A percentile compares a stretch with the other conserved stretches of the same genome.
Conservation (phyloP, 768 basidiomycete species). For the Mycena galericulata region DNA sequence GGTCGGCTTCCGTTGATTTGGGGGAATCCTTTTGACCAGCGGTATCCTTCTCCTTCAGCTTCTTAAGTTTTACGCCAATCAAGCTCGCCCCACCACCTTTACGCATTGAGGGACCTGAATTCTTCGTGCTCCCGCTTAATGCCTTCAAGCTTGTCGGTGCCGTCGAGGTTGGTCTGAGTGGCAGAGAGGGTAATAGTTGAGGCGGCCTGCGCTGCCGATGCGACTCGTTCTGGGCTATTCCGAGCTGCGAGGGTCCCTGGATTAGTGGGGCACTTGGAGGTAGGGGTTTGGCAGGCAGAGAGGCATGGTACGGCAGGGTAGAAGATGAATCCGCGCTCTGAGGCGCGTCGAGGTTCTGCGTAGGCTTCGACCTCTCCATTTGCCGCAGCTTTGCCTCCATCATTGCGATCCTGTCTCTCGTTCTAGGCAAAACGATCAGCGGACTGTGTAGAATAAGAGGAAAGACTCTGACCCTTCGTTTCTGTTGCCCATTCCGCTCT, state of each 20-base stretch:
- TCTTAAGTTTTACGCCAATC: constrained; percentile 56
- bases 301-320: constrained; percentile 44
- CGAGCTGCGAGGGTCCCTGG: constrained; percentile 1
- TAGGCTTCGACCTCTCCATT: constrained; percentile 64
- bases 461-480: constrained; percentile 60
- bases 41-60: constrained; percentile 46
- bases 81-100: constrained; percentile 42
- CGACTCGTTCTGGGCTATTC: constrained; percentile 17
- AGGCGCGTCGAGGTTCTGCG: no score
- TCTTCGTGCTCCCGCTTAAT: constrained; percentile 5
- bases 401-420: constrained; percentile 89
- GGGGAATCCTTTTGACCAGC: constrained; percentile 1
- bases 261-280: constrained; percentile 34
- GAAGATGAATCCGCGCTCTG: constrained; percentile 24
- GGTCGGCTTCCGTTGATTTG: background rate
- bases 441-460: background rate
- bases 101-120: background rate
- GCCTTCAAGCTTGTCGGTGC: constrained; percentile 12
- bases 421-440: constrained; percentile 57
- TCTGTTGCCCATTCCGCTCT: constrained; percentile 68
- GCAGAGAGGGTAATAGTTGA: constrained; percentile 25
- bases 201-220: constrained; percentile 24
- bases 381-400: constrained; percentile 96
- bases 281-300: constrained; percentile 59
- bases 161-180: constrained; percentile 31